These are phyloP conservation scores for Penicillium alfredii DNA, from an alignment of 495 filamentous ascomycete genomes.

Conservation along the genomic window DNA sequence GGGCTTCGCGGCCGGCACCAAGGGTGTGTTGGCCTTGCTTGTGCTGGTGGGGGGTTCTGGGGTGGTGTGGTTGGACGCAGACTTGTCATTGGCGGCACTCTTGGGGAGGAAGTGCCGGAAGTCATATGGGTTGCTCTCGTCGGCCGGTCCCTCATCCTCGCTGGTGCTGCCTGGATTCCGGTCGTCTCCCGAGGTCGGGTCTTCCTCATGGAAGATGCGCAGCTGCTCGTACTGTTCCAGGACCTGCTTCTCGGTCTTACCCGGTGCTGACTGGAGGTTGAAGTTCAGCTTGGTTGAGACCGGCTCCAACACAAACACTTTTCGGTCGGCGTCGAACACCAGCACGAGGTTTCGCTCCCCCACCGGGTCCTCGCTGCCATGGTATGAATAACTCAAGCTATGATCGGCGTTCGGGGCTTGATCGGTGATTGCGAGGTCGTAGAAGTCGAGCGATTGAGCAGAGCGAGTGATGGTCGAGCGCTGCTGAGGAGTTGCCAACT, in stretches of 20 bases:
- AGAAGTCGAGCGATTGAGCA: conserved; percentile 34
- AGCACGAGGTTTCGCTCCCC: conserved; percentile 41
- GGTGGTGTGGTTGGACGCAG: conserved; percentile 30
- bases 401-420: conserved; percentile 39
- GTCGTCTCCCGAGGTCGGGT: conserved; percentile 36
- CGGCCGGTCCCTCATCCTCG: conserved; percentile 42
- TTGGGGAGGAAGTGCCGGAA: conserved; percentile 53
- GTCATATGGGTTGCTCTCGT: conserved; percentile 52
- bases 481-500: conserved; percentile 36
- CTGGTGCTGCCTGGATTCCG: conserved; percentile 32
- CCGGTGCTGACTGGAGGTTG: conserved; percentile 48
- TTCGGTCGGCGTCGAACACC: conserved; percentile 46
- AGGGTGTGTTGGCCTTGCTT: conserved; percentile 32
- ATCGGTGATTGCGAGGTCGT: conserved; percentile 47
- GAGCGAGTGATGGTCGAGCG: conserved; percentile 37
- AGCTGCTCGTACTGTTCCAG: conserved; percentile 43
- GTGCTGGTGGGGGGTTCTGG: conserved; percentile 31
- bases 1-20: conserved; percentile 24
- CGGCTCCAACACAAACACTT: conserved; percentile 47
- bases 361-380: conserved; percentile 44
- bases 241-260: conserved; percentile 41
- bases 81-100: conserved; percentile 31
- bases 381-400: conserved; percentile 43
- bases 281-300: conserved; percentile 49
- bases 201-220: conserved; percentile 37